Percentiles rank a stretch among this genome's conserved stretches.
Evolutionary conservation across 2,329 filamentous ascomycete species (phyloP).

Genomic region (Fusarium cicatricum): DNA sequence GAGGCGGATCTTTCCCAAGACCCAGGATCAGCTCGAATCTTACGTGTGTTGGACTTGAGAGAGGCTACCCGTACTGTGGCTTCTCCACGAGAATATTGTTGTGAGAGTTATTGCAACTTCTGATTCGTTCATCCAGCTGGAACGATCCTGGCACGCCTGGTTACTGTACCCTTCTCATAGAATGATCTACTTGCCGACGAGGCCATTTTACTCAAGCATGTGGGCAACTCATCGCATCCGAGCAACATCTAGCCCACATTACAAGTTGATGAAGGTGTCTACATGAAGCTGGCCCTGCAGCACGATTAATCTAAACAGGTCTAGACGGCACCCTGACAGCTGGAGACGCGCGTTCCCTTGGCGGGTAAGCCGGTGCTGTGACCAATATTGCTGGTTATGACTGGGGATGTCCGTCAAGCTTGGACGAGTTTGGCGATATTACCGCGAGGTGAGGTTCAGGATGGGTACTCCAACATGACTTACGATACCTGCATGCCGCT

Average conservation of each 20-base stretch:
- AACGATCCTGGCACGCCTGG: too few relatives aligned
- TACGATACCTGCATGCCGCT: too few relatives aligned
- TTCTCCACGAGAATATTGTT: too few relatives aligned
- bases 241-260: too few relatives aligned
- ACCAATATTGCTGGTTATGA: not conserved
- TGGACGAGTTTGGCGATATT: not conserved
- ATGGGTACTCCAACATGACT: not conserved
- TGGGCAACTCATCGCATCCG: too few relatives aligned
- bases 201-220: too few relatives aligned
- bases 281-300: slow-evolving; percentile 16
- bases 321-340: slow-evolving; percentile 2
- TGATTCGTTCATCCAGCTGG: too few relatives aligned
- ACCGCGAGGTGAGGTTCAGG: not conserved
- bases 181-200: too few relatives aligned
- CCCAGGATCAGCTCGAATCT: slow-evolving; percentile 9
- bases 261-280: not conserved
- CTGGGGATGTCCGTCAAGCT: slow-evolving; percentile 4
- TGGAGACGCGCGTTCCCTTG: slow-evolving; percentile 36
- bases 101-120: too few relatives aligned
- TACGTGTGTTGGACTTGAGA: not conserved
- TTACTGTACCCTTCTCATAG: too few relatives aligned
- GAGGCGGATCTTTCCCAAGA: too few relatives aligned
- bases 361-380: slow-evolving; percentile 1
- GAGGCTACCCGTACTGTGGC: too few relatives aligned
- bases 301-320: slow-evolving; percentile 1